Evolutionary conservation across 371 early-diverging fungal genomes (phyloP), one percentile per base, ranked within the genome.

Genomic region (Pancytospora epiphaga): DNA sequence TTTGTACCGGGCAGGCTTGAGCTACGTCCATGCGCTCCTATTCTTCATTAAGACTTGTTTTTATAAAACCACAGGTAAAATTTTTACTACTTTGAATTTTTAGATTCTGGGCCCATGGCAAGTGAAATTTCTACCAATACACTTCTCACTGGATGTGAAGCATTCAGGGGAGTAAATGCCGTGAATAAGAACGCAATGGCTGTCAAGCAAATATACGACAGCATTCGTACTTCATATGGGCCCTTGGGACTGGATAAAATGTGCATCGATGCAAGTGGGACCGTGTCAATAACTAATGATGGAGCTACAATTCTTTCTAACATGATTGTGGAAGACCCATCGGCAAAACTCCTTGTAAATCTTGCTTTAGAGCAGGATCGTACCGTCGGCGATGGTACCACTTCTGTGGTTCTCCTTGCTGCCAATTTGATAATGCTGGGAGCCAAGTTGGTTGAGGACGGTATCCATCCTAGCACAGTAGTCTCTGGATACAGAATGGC

Each of bases 231-330:
- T 27, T 95, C 95, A 36, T 86, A 95, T 74, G 99, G 99, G 9
- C 96, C 99, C 19, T 93, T 96, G 58, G 99, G 99, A 18, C 85
- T 99, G 63, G 99, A 99, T 85, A 99, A 99, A 85, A 98, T 99
- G 98, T 85, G 95, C 72, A 93, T 99, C 25, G 95, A 95, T 81
- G 93, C 93, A 74, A 92, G 94, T 84, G 98, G 98, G 58, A 92
- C 94, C 83, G 94, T 96, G 49, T 92, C 93, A 22, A 95, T 97
- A 74, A 94, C 95, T 25, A 99, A 99, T 81, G 99, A 99, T 85
- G 99, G 99, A 33, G 98, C 98, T 1, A 98, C 98, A 1, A 98
- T 99, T 79, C 86, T 97, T 70, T 86, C 88, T 68, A 87, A 93
- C 61, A 85, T 99, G 62, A 92, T 95, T 74, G 90, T 95, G 3